Evolutionary conservation across 192 early-diverging fungal species (phyloP).

Genomic region (Coemansia sp.): DNA sequence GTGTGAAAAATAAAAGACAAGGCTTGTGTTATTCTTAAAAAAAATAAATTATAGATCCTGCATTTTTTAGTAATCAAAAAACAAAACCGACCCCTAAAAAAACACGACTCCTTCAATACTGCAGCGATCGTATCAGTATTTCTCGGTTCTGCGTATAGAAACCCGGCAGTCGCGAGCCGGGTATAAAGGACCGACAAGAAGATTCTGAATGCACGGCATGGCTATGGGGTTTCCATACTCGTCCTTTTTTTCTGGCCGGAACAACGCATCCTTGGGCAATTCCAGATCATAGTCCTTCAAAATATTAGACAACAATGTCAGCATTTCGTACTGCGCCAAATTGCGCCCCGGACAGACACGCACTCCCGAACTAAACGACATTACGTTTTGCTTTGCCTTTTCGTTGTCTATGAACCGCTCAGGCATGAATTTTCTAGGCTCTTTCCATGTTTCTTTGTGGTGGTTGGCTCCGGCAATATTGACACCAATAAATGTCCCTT

Average conservation of each 20-base stretch:
- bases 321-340: constrained; percentile 33
- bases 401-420: constrained; percentile 30
- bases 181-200: constrained; percentile 22
- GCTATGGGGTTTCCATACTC: constrained; percentile 8
- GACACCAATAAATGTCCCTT: constrained; percentile 13
- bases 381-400: constrained; percentile 4
- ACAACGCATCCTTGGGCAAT: constrained; percentile 13
- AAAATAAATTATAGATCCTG: too few relatives aligned
- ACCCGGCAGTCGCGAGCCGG: constrained; percentile 27
- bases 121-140: not conserved
- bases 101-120: too few relatives aligned
- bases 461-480: constrained; percentile 30
- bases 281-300: constrained; percentile 33
- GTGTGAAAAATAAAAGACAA: too few relatives aligned
- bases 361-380: constrained; percentile 40
- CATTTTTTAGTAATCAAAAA: too few relatives aligned
- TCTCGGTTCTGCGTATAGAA: constrained; percentile 2
- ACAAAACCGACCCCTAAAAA: too few relatives aligned
- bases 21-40: too few relatives aligned
- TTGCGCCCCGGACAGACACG: constrained; percentile 42
- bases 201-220: constrained; percentile 25
- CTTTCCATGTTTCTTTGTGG: constrained; percentile 12
- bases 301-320: constrained; percentile 24
- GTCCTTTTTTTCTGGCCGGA: constrained; percentile 16
- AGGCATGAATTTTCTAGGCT: constrained; percentile 29